Conservation (phyloP, 192 early-diverging fungal genomes). For the Cetraspora pellucida region DNA sequence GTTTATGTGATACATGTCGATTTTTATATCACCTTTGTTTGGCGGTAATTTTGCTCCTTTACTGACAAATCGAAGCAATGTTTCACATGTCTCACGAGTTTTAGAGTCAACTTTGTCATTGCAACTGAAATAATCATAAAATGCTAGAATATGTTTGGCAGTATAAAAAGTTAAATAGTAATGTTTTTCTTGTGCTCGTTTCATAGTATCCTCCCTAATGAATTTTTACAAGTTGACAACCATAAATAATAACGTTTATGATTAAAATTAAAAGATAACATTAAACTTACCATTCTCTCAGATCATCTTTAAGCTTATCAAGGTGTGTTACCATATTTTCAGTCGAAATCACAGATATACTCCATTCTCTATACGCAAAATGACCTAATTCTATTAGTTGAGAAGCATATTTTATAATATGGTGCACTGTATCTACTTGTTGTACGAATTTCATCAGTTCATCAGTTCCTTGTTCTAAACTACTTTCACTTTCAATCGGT, state of each 20-base stretch:
- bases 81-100: not conserved
- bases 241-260: too few species aligned
- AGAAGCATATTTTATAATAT: too few species aligned
- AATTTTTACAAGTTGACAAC: too few species aligned
- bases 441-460: too few species aligned
- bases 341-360: too few species aligned
- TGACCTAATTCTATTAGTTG: too few species aligned
- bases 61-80: conserved; percentile 8
- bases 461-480: not conserved
- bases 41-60: not conserved
- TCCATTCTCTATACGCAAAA: too few species aligned
- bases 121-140: conserved; percentile 9
- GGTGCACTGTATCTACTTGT: too few species aligned
- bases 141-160: not conserved
- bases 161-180: conserved; percentile 18
- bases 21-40: not conserved
- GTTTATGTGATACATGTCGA: not conserved
- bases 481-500: not conserved
- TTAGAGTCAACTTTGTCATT: too few species aligned
- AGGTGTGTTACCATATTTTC: too few species aligned
- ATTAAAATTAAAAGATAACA: too few species aligned
- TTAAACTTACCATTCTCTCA: not conserved
- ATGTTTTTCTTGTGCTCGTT: not conserved
- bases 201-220: not conserved
- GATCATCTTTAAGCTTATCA: not conserved